Evolutionary conservation across 148 eudicot species (phyloP).

Genomic region (Rhododendron kiyosumense): DNA sequence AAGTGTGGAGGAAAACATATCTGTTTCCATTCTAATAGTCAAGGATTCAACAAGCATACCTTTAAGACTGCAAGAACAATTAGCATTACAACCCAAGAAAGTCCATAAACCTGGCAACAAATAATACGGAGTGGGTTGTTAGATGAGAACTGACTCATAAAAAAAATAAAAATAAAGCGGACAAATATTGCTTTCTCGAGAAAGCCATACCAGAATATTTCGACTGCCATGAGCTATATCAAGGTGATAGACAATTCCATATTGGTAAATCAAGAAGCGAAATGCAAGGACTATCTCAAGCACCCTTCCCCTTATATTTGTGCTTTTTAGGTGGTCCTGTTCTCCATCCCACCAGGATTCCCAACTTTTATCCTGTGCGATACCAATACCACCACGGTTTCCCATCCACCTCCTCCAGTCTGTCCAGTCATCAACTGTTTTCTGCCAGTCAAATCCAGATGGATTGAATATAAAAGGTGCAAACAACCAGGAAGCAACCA

Average conservation of each 20-base stretch:
- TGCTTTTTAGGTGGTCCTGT: conserved; percentile 81
- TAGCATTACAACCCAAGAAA: conserved; percentile 95
- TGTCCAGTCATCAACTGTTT: conserved; percentile 97
- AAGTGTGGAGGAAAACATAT: background rate
- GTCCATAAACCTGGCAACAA: conserved; percentile 76
- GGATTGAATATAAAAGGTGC: conserved; percentile 98
- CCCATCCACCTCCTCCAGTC: conserved; percentile 99
- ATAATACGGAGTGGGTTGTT: background rate
- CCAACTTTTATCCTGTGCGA: conserved; percentile 84
- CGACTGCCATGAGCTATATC: conserved; percentile 61
- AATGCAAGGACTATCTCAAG: conserved; percentile 72
- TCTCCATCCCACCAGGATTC: conserved; percentile 99
- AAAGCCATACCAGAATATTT: conserved; percentile 49
- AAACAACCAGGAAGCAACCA: conserved; percentile 91
- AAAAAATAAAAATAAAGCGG: background rate
- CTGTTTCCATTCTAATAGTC: background rate
- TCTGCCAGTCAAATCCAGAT: conserved; percentile 98
- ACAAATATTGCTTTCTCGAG: background rate
- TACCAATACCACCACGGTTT: conserved; percentile 93
- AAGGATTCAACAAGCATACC: conserved; percentile 36
- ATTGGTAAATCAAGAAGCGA: conserved; percentile 86
- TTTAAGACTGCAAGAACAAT: conserved; percentile 71
- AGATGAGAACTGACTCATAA: background rate
- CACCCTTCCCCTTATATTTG: conserved; percentile 76
- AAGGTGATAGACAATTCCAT: conserved; percentile 95